Evolutionary conservation across 306 rosid genomes (phyloP).

Genomic region (Luffa aegyptiaca): DNA sequence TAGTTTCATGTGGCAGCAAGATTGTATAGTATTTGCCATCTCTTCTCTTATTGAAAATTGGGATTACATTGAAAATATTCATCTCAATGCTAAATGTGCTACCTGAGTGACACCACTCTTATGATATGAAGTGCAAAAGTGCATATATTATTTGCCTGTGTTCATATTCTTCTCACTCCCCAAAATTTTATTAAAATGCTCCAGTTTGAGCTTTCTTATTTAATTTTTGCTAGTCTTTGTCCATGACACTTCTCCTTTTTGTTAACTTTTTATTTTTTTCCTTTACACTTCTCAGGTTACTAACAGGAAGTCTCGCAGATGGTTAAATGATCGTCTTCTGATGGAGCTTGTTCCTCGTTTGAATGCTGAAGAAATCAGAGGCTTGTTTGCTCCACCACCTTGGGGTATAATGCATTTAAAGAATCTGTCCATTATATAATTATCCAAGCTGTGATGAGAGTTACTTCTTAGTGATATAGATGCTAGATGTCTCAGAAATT

Average conservation of each 20-base stretch:
- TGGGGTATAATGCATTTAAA: conserved; percentile 40
- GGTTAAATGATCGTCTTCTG: conserved; percentile 80
- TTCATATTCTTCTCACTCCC: not conserved
- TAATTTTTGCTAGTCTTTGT: not conserved
- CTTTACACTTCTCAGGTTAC: conserved; percentile 43
- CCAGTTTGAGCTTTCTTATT: not conserved
- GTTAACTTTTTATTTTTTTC: not conserved
- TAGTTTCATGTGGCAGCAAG: not conserved
- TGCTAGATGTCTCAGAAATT: conserved; percentile 64
- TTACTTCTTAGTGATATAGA: not conserved
- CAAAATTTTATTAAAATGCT: not conserved
- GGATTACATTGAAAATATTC: not conserved
- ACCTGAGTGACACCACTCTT: not conserved
- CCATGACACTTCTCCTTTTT: not conserved
- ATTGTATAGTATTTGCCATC: not conserved
- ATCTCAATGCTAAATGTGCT: not conserved
- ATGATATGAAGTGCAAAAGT: not conserved
- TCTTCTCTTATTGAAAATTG: not conserved
- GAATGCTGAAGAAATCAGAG: conserved; percentile 83
- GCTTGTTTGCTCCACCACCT: conserved; percentile 96
- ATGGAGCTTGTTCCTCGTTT: conserved; percentile 87
- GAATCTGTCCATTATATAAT: not conserved
- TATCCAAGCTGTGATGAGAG: not conserved
- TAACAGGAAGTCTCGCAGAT: conserved; percentile 74
- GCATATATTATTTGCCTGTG: not conserved